Evolutionary conservation across 2,329 filamentous ascomycete species (phyloP), one percentile per base, ranked within the genome.

Genomic region (Pseudogymnoascus sp.): DNA sequence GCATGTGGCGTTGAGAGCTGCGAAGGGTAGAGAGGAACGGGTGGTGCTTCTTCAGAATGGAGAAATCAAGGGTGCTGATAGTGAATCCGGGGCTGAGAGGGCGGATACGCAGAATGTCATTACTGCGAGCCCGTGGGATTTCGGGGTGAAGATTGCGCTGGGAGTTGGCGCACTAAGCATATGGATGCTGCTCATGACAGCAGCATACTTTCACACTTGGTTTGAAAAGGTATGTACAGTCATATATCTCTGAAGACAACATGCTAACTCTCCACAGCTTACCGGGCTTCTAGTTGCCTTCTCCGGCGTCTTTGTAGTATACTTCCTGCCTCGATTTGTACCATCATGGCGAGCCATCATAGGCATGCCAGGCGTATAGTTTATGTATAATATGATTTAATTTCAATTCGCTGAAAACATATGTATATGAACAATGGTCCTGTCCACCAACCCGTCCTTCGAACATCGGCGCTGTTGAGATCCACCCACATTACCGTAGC

Each of bases 181-280:
- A 79, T 97, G 95, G 91, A 99, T 99, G 95, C 76, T 99, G 73
- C 81, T 97, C 65, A 99, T 99, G 95, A 99, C 95, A 41, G 93
- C 93, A 2, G 93, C 96, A 40, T 99, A 93, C 81, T 99, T 99
- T 72, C 95, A 99, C 75, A 99, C 95, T 0, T 97, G 93, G 93
- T 88, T 96, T 70, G 95, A 99, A 79, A 99, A 97, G 88, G 88
- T 90, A 70, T 71, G 81, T 73, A 61, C 45, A 12, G 14, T 59
- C 25, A 28, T 14, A 33, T n/a, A 7, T 38, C 8, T 45, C 14
- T 0, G 12, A 23, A 63, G 7, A 14, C 12, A 62, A 60, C 8
- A 12, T 41, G 49, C 62, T 64, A 61, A 63, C 37, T 33, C 18
- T 25, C 16, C 58, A 62, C 62, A 81, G 80, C 71, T 82, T 62